Percentiles rank a stretch among this genome's conserved stretches.
Evolutionary conservation across 305 asterid species (phyloP).

Genomic region (Withania somnifera): DNA sequence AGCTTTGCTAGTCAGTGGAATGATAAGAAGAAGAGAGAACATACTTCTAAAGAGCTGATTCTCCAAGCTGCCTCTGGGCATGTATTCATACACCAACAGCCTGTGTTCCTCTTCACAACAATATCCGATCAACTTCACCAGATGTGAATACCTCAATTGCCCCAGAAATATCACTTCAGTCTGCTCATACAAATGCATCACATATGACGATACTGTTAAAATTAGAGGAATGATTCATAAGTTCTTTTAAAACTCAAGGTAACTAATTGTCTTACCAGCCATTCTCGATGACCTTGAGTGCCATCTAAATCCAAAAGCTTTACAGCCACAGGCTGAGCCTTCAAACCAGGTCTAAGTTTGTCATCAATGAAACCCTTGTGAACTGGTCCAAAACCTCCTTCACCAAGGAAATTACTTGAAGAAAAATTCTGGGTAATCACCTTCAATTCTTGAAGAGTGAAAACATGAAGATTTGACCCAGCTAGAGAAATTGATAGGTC

Average conservation of each 20-base stretch:
- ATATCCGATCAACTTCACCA: slow-evolving; percentile 28
- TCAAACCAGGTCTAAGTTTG: slow-evolving; percentile 18
- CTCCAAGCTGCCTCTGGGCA: slow-evolving; percentile 29
- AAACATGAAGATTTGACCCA: slow-evolving; percentile 12
- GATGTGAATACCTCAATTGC: slow-evolving; percentile 19
- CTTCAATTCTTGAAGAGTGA: slow-evolving; percentile 13
- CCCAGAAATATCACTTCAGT: slow-evolving; percentile 24
- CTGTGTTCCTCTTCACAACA: slow-evolving; percentile 29
- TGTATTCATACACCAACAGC: slow-evolving; percentile 22
- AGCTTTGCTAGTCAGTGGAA: not conserved
- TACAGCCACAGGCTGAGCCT: slow-evolving; percentile 23
- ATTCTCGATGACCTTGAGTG: slow-evolving; percentile 18
- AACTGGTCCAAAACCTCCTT: slow-evolving; percentile 24
- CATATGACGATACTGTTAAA: no score
- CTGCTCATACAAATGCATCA: not conserved
- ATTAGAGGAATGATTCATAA: no score
- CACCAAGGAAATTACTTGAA: slow-evolving; percentile 15
- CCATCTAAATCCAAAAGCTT: slow-evolving; percentile 16
- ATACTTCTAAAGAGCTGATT: slow-evolving; percentile 25
- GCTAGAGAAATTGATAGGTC: slow-evolving; percentile 17
- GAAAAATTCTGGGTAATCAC: slow-evolving; percentile 16
- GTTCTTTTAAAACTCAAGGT: not conserved
- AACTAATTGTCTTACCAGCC: slow-evolving; percentile 10
- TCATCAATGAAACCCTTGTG: slow-evolving; percentile 22
- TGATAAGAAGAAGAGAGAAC: not conserved